Conservation (phyloP, 805 yeast genomes). For the Saccharomyces mikatae region DNA sequence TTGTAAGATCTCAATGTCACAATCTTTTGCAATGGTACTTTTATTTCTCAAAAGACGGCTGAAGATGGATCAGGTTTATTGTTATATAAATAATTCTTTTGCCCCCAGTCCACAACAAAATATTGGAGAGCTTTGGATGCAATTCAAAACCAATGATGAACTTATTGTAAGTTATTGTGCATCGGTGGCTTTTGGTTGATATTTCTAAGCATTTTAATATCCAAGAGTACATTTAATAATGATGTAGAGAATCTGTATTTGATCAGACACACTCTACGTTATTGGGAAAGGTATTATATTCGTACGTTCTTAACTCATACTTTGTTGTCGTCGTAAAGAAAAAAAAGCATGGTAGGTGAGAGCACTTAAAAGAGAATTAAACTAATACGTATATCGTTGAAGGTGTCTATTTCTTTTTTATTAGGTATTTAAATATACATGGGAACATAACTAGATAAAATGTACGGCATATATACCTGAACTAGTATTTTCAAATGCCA, state of each 20-base stretch:
- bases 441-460: not conserved
- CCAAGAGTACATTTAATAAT: not conserved
- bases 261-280: not conserved
- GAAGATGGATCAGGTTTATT: constrained; percentile 19
- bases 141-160: constrained; percentile 26
- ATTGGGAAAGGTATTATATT: not conserved
- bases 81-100: constrained; percentile 31
- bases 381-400: not conserved
- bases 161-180: constrained; percentile 31
- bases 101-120: constrained; percentile 31
- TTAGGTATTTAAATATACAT: not conserved
- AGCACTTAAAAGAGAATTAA: not conserved
- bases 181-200: constrained; percentile 29
- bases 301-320: not conserved
- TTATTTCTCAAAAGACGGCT: constrained; percentile 18
- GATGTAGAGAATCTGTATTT: not conserved
- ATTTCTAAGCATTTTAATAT: not conserved
- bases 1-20: constrained; percentile 23
- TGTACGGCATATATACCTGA: not conserved
- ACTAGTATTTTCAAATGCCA: not conserved
- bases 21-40: constrained; percentile 22
- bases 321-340: not conserved
- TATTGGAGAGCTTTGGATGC: constrained; percentile 28
- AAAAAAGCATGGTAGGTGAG: not conserved
- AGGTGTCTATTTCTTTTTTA: not conserved